Percentiles rank a stretch among this genome's conserved stretches.
phyloP scores from a whole-genome alignment of 768 basidiomycete species.

The Mycena epipterygia region DNA sequence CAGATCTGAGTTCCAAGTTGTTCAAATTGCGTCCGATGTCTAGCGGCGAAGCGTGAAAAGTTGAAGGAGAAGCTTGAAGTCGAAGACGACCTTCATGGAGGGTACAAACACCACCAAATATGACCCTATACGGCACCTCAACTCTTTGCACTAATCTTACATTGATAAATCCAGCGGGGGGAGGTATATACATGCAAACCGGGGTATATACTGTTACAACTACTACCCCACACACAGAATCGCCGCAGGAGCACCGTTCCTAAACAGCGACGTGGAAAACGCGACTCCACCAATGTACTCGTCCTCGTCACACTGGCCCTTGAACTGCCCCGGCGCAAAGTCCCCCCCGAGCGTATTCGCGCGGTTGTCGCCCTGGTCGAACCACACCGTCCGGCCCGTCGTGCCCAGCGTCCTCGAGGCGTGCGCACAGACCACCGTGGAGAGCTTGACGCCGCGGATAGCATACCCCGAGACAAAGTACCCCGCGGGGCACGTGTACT shows the following conservation, averaged over 20 bases:
- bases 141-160: too few species aligned
- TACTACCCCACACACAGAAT: neutral
- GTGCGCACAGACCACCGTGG: slow-evolving; percentile 27
- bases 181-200: neutral
- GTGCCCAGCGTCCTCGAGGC: slow-evolving; percentile 22
- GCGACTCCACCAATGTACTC: slow-evolving; percentile 35
- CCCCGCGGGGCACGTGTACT: slow-evolving; percentile 26
- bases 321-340: slow-evolving; percentile 20
- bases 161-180: too few species aligned
- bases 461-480: slow-evolving; percentile 30
- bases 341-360: slow-evolving; percentile 28
- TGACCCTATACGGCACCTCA: too few species aligned
- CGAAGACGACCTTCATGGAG: too few species aligned
- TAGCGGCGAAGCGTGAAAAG: too few species aligned
- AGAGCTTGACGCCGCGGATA: slow-evolving; percentile 31
- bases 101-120: too few species aligned
- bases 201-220: too few species aligned
- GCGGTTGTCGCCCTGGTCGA: slow-evolving; percentile 31
- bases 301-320: slow-evolving; percentile 25
- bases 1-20: too few species aligned
- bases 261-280: slow-evolving; percentile 25
- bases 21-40: too few species aligned
- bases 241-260: slow-evolving; percentile 23
- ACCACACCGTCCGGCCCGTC: slow-evolving; percentile 35
- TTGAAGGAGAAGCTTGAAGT: too few species aligned